These are phyloP conservation scores for Globisporangium barbulae DNA, from an alignment of 352 stramenopile species.

Conservation along the genomic window DNA sequence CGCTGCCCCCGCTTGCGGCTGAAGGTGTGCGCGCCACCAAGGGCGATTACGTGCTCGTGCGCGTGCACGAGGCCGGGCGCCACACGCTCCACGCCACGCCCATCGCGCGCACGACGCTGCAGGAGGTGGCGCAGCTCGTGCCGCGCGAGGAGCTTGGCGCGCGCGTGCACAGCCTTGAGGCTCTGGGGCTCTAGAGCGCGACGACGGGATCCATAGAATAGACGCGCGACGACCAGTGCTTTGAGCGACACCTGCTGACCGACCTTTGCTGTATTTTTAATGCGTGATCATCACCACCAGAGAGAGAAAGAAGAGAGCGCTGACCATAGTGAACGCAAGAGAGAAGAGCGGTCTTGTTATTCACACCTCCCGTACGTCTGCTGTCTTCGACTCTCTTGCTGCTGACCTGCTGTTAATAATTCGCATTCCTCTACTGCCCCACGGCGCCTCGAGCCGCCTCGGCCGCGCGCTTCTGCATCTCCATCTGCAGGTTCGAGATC, in stretches of 20 bases:
- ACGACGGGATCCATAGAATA: not conserved
- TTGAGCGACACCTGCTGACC: not conserved
- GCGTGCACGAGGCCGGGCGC: slow-evolving; percentile 70
- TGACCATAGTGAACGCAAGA: not conserved
- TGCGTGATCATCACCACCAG: not conserved
- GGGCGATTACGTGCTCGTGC: slow-evolving; percentile 86
- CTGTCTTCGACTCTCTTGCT: not conserved
- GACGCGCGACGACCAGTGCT: not conserved
- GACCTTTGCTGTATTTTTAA: slow-evolving; percentile 5
- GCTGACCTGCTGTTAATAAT: slow-evolving; percentile 3
- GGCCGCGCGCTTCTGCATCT: slow-evolving; percentile 85
- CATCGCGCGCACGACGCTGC: slow-evolving; percentile 68
- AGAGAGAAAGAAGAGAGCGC: not conserved
- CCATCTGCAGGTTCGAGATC: slow-evolving; percentile 89
- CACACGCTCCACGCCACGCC: slow-evolving; percentile 84
- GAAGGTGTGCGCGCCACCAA: slow-evolving; percentile 41
- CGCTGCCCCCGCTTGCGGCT: slow-evolving; percentile 30
- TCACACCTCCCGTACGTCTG: not conserved
- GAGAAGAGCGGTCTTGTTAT: not conserved
- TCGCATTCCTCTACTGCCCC: slow-evolving; percentile 15
- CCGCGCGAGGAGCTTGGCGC: slow-evolving; percentile 57
- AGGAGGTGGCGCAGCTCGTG: slow-evolving; percentile 53
- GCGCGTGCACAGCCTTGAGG: slow-evolving; percentile 35
- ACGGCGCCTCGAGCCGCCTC: slow-evolving; percentile 70
- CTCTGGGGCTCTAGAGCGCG: slow-evolving; percentile 19